These are phyloP conservation scores for Acacia concinna DNA, from an alignment of 331 rosid genomes.

Conservation along the genomic window DNA sequence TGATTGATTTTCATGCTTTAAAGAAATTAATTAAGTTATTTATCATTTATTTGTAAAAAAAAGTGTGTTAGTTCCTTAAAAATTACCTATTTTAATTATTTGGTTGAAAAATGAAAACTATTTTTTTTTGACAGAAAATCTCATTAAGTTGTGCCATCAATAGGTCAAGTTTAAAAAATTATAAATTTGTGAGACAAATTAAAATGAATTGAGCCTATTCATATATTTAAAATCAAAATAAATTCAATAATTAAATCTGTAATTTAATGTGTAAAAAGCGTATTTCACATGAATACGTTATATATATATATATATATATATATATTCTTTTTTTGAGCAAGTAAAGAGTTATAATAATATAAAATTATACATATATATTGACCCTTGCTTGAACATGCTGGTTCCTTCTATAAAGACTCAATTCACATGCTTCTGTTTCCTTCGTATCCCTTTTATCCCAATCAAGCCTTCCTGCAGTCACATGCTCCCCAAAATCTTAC, in stretches of 20 bases:
- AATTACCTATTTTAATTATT: too few relatives aligned
- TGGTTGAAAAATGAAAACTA: too few relatives aligned
- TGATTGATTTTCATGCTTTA: too few relatives aligned
- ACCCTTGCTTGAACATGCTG: not conserved
- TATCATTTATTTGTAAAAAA: not conserved
- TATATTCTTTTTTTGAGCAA: not conserved
- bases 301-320: too few relatives aligned
- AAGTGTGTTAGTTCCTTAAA: too few relatives aligned
- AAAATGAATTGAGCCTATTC: too few relatives aligned
- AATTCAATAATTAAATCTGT: too few relatives aligned
- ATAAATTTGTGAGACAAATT: too few relatives aligned
- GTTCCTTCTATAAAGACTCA: not conserved
- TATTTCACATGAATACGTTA: not conserved
- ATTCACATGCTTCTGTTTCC: not conserved
- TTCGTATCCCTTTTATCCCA: not conserved
- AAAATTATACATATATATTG: not conserved
- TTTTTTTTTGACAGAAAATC: too few relatives aligned
- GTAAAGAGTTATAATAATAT: not conserved
- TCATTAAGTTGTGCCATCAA: too few relatives aligned
- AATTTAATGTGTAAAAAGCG: not conserved
- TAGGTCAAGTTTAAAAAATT: too few relatives aligned
- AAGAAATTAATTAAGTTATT: not conserved
- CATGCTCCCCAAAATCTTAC: not conserved
- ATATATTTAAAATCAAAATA: too few relatives aligned
- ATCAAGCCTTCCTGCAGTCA: not conserved